phyloP scores from a whole-genome alignment of 192 early-diverging fungal genomes.

The Thamnidium elegans region DNA sequence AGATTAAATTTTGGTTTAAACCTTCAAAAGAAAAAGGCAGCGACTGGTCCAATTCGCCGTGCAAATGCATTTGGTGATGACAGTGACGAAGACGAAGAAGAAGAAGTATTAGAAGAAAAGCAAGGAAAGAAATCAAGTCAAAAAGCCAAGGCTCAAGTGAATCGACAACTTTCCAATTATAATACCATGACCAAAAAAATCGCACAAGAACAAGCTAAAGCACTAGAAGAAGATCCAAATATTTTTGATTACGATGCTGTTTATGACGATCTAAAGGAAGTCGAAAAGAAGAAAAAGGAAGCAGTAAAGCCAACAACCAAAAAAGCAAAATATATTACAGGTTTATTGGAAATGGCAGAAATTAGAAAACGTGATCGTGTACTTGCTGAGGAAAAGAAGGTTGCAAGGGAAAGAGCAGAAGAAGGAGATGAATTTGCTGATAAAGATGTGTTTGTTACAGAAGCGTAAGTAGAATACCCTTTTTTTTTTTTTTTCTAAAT shows the following conservation, averaged over 20 bases:
- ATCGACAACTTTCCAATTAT: slow-evolving; percentile 18
- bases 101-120: neutral
- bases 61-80: neutral
- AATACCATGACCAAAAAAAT: slow-evolving; percentile 29
- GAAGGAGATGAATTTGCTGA: slow-evolving; percentile 73
- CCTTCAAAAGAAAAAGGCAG: slow-evolving; percentile 17
- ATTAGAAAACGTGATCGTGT: slow-evolving; percentile 69
- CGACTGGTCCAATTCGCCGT: neutral
- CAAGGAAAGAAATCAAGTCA: slow-evolving; percentile 4
- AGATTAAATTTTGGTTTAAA: slow-evolving; percentile 18
- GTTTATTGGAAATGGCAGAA: slow-evolving; percentile 59
- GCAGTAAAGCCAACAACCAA: slow-evolving; percentile 42
- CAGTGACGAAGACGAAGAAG: slow-evolving; percentile 9
- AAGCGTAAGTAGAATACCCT: slow-evolving; percentile 47
- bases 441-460: slow-evolving; percentile 81
- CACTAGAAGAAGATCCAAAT: slow-evolving; percentile 65
- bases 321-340: slow-evolving; percentile 65
- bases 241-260: slow-evolving; percentile 79
- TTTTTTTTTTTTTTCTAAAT: neutral
- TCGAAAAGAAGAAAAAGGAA: slow-evolving; percentile 49
- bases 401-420: slow-evolving; percentile 66
- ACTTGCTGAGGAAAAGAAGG: slow-evolving; percentile 62
- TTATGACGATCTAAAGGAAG: slow-evolving; percentile 69
- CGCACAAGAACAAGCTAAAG: slow-evolving; percentile 53
- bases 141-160: slow-evolving; percentile 15